Conservation (phyloP, 2,329 filamentous ascomycete species). For the Corinectria fuckeliana region DNA sequence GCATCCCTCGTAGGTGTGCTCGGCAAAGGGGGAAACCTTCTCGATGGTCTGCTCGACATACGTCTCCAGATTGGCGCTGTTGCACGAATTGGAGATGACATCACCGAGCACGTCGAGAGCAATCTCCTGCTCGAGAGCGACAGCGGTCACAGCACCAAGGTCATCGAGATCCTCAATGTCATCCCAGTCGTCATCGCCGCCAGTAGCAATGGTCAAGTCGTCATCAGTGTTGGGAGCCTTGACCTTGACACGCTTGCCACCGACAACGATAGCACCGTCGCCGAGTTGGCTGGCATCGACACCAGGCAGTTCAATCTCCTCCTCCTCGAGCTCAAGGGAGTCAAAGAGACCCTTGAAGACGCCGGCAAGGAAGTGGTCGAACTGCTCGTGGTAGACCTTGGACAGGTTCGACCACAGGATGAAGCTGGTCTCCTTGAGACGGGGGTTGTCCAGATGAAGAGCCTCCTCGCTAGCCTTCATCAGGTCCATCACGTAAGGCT, state of each 20-base stretch:
- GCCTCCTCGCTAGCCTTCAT: constrained; percentile 95
- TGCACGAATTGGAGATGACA: constrained; percentile 85
- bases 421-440: constrained; percentile 94
- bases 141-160: constrained; percentile 83
- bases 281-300: constrained; percentile 63
- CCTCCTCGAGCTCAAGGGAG: constrained; percentile 85
- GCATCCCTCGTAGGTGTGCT: constrained; percentile 92
- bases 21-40: constrained; percentile 78
- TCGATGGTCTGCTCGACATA: constrained; percentile 91
- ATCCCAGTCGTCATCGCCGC: constrained; percentile 61
- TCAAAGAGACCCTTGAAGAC: constrained; percentile 83
- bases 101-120: constrained; percentile 95
- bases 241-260: constrained; percentile 85
- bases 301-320: constrained; percentile 82
- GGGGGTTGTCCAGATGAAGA: constrained; percentile 84
- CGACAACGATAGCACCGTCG: constrained; percentile 77
- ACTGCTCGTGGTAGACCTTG: constrained; percentile 89
- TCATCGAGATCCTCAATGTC: constrained; percentile 84
- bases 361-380: constrained; percentile 77
- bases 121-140: constrained; percentile 96
- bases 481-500: constrained; percentile 87
- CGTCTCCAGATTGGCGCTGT: constrained; percentile 72
- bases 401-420: constrained; percentile 95
- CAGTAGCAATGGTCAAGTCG: constrained; percentile 61
- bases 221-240: constrained; percentile 62